Percentiles rank a stretch among this genome's conserved stretches.
Evolutionary conservation across 257 asterid species (phyloP).

Genomic region (Coffea canephora): DNA sequence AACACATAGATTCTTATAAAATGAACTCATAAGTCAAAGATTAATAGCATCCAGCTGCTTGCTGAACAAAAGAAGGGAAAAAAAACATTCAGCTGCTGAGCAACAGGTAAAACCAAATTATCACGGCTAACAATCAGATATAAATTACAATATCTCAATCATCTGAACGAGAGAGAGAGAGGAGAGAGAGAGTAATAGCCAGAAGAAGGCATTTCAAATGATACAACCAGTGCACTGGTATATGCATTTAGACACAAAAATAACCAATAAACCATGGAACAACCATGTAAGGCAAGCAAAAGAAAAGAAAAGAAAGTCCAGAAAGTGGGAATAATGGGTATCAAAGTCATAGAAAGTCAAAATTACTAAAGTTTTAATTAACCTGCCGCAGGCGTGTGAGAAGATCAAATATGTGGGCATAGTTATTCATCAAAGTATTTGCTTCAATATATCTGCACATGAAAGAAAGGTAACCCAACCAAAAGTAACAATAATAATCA

Average conservation of each 20-base stretch:
- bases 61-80: neutral
- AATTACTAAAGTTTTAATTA: slow-evolving; percentile 8
- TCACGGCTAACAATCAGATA: no score
- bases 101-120: no score
- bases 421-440: slow-evolving; percentile 78
- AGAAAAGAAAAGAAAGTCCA: neutral
- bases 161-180: no score
- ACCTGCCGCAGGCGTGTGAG: slow-evolving; percentile 96
- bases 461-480: neutral
- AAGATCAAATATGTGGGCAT: slow-evolving; percentile 93
- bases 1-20: no score
- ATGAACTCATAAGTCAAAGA: neutral
- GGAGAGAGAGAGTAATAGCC: neutral
- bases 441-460: slow-evolving; percentile 68
- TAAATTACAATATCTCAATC: neutral
- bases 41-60: neutral
- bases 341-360: slow-evolving; percentile 11
- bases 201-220: neutral
- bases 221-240: neutral
- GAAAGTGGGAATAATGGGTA: neutral
- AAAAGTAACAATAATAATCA: neutral
- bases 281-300: neutral
- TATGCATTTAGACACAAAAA: neutral
- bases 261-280: neutral
- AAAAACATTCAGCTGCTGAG: neutral